Evolutionary conservation across 768 basidiomycete species (phyloP).

Genomic region (Lentinula detonsa): DNA sequence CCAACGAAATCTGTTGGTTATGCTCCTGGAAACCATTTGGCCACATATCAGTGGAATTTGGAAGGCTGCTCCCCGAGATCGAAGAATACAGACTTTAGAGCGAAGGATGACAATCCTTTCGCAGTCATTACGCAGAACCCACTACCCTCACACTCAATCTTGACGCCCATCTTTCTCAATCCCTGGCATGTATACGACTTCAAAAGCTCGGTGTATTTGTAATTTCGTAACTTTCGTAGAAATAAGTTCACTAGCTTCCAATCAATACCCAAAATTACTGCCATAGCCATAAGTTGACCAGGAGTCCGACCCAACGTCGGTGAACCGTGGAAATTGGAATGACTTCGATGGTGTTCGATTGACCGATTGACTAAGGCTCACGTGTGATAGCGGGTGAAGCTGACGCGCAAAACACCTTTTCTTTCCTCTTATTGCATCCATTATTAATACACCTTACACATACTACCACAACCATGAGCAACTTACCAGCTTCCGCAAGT

Average conservation of each 20-base stretch:
- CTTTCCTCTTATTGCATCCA: background rate
- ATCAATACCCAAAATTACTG: background rate
- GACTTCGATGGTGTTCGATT: background rate
- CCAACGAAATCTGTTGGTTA: background rate
- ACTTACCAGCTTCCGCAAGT: conserved; percentile 21
- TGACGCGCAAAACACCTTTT: background rate
- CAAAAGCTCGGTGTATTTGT: background rate
- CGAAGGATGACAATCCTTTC: background rate
- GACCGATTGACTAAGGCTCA: background rate
- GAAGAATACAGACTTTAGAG: background rate
- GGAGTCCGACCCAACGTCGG: background rate
- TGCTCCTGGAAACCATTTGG: background rate
- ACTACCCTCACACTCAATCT: background rate
- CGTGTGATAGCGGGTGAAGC: background rate
- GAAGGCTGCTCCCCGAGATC: background rate
- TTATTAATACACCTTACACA: background rate
- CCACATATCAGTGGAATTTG: background rate
- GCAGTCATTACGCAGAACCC: background rate
- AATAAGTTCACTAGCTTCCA: background rate
- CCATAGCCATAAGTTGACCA: background rate
- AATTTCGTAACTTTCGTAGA: background rate
- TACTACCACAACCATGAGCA: conserved; percentile 1
- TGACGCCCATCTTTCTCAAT: background rate
- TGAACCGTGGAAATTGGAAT: background rate
- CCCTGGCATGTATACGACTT: background rate